Base-by-base conservation (phyloP, 257 asterid species). In the Solanum verrucosum region DNA sequence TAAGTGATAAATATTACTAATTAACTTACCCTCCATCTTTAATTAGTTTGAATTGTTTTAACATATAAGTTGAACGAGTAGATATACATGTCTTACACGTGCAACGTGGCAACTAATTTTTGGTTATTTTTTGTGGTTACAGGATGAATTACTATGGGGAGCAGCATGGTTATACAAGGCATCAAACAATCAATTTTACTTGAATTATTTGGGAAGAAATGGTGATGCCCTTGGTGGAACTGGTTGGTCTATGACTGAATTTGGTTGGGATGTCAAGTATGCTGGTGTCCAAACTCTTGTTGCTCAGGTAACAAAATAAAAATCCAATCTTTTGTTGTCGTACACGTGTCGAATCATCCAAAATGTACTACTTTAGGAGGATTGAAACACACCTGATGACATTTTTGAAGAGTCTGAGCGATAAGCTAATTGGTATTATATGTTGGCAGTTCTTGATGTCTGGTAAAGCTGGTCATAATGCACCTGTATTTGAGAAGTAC, bases 81-180 rank as follows among this genome's bases (percentile, higher is more conserved):
- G 25, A 56, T 0, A 52, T 0, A 52, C 25, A 56, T 0, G 5
- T 56, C 5, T 56, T 56, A 0, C 4, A 0, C 21, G 3, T 12
- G 52, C 52, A 44, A 46, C 1, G 1, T 56, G 65, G 2, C 65
- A 56, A 56, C 65, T 56, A 20, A 56, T 20, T 21, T 59, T 56
- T 56, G 65, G 65, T 18, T 3, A 21, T 65, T 68, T 15, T n/a
- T 16, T 71, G 73, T 44, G 67, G 44, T 7, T 79, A 31, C 88
- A 96, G 99, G 99, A 97, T 92, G 99, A 97, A 88, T 91, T 97
- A 92, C 88, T 97, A 88, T 97, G 99, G 99, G 98, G 92, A 86
- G 98, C 99, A 34, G 98, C 99, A 86, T 97, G 99, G 99, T 49
- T 97, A 87, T 95, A 94, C 93, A 97, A 96, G 93, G 99, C 99